Conservation (phyloP, 441 rosid species). For the Hypseocharis bilobata region DNA sequence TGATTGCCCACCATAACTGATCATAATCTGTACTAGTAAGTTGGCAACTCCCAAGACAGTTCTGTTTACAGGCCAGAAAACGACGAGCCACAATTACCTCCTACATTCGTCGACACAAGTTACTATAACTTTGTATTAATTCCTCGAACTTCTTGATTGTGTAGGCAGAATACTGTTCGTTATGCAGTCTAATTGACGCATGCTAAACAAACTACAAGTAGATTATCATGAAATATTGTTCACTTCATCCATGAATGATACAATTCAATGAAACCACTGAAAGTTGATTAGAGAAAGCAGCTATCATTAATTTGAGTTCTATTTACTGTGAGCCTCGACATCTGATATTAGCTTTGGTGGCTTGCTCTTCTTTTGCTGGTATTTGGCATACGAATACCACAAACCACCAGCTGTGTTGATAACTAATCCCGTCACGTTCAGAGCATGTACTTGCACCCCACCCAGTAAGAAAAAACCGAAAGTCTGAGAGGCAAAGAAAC, state of each 20-base stretch:
- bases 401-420: slow-evolving; percentile 87
- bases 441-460: slow-evolving; percentile 75
- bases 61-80: too few relatives aligned
- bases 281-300: neutral
- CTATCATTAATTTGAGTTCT: slow-evolving; percentile 15
- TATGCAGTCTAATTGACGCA: neutral
- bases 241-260: slow-evolving; percentile 6
- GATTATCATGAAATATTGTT: neutral
- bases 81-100: too few relatives aligned
- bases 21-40: too few relatives aligned
- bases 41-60: too few relatives aligned
- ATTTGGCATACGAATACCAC: slow-evolving; percentile 84
- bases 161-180: too few relatives aligned
- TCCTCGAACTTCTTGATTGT: too few relatives aligned
- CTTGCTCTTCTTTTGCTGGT: slow-evolving; percentile 57
- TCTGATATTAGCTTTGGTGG: slow-evolving; percentile 41
- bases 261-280: neutral
- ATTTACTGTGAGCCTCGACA: slow-evolving; percentile 57
- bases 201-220: neutral
- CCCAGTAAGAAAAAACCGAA: slow-evolving; percentile 82
- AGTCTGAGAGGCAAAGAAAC: slow-evolving; percentile 34
- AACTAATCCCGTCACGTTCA: slow-evolving; percentile 73
- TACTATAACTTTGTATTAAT: too few relatives aligned
- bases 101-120: too few relatives aligned
- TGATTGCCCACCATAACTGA: too few relatives aligned